Evolutionary conservation across 345 rosid genomes (phyloP), one percentile per base, ranked within the genome.

Genomic region (Eutrema japonicum): DNA sequence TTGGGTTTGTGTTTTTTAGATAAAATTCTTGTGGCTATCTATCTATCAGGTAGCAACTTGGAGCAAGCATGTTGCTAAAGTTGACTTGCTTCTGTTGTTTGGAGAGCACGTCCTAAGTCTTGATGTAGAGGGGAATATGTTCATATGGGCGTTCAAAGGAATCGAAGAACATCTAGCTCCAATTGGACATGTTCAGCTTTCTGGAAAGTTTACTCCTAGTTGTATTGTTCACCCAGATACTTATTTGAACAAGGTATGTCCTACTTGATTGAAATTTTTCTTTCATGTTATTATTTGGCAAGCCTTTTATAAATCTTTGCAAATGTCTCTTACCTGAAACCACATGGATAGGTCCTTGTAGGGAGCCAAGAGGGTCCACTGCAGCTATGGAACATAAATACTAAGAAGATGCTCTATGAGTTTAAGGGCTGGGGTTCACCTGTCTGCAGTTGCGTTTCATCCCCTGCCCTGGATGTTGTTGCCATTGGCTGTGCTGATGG

Each of bases 401-500:
- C 99, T 30, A 92, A 86, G 83, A 92, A 86, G 79, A 90, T 82
- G 74, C 77, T 95, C 33, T 90, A 80, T 73, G 88, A 92, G 71
- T 91, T 95, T 64, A 85, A 83, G 81, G 96, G 96, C 57, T 92
- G 97, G 97, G 82, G 79, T 67, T 92, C 96, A 1, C 68, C 92
- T 53, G 68, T 95, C 66, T 73, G 87, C 77, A 78, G 89, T 70
- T 92, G 93, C 81, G 91, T 90, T 54, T 86, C 99, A 3, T 95
- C 99, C 38, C 97, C 99, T 56, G 97, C 99, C 14, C 79, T 95
- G 38, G 99, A 95, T 88, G 93, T 95, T 57, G 82, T 88, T 83
- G 97, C 93, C 0, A 83, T 90, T 78, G 99, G 99, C 50, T 95
- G 99, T 80, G 83, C 89, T 63, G 93, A 95, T 83, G 99, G 97